Evolutionary conservation across 2,329 filamentous ascomycete species (phyloP), one percentile per base, ranked within the genome.

Genomic region (Colletotrichum sp.): DNA sequence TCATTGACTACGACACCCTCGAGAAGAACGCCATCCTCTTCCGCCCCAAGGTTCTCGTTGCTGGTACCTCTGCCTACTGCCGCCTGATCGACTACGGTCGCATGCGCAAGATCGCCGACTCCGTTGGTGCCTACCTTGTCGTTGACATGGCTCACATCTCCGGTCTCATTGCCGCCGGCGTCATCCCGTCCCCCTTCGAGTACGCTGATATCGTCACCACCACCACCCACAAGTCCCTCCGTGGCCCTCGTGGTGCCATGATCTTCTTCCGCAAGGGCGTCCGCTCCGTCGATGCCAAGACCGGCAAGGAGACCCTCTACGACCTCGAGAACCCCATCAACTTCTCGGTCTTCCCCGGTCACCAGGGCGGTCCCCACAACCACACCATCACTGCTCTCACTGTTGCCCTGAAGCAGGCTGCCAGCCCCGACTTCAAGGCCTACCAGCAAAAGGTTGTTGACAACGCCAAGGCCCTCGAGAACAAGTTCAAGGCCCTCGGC

Each of bases 201-300:
- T 90, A 98, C 86, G 96, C 97, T 79, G 97, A 99, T 84, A 94
- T 99, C 74, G 97, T 99, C 81, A 99, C 97, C 78, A 99, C 97
- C 78, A 99, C 97, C 78, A 99, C 97, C 63, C 97, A 99, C 93
- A 99, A 99, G 92, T 98, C 96, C 72, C 94, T 99, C 80, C 96
- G 97, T 87, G 97, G 97, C 76, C 97, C 97, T 76, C 95, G 97
- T 85, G 97, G 97, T 83, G 97, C 97, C 84, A 99, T 99, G 97
- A 99, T 99, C 89, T 99, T 99, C 92, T 99, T 96, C 93, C 95
- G 97, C 87, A 98, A 98, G 90, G 97, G 97, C 78, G 93, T 98
- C 77, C 94, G 96, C 83, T 95, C 94, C 82, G 94, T 94, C 71
- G 95, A 99, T 84, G 89, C 94, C 87, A 98, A 98, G 92, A 93